These are phyloP conservation scores for Chlorella ohadii DNA, from an alignment of 139 green algal genomes.

Conservation along the genomic window DNA sequence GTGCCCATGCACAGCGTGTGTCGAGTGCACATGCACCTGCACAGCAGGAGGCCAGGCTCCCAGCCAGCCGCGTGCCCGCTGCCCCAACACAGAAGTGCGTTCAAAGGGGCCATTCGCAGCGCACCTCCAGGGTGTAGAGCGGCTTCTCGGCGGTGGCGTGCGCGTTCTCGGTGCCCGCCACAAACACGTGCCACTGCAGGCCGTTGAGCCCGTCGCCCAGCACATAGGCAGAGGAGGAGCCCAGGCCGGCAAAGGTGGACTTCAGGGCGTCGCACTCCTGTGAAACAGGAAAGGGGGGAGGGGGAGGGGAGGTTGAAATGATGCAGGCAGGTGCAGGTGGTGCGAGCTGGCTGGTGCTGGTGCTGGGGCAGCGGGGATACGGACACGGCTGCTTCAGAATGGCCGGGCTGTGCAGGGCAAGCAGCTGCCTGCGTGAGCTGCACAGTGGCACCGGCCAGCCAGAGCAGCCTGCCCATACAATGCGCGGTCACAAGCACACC, in stretches of 20 bases:
- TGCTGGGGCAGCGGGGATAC: not conserved
- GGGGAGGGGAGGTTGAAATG: no score
- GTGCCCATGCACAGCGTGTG: no score
- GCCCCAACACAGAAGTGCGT: no score
- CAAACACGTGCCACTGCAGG: conserved; percentile 96
- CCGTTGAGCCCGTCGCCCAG: conserved; percentile 84
- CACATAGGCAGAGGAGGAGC: conserved; percentile 77
- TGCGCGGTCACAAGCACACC: no score
- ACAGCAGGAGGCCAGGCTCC: no score
- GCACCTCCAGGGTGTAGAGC: conserved; percentile 92
- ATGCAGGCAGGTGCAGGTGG: not conserved
- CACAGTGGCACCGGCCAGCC: no score
- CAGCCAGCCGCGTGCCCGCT: no score
- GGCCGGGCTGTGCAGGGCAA: no score
- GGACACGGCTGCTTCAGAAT: not conserved
- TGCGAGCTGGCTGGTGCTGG: not conserved
- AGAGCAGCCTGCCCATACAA: no score
- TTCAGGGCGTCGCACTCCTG: conserved; percentile 82
- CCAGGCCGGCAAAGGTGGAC: conserved; percentile 75
- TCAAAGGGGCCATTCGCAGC: conserved; percentile 52
- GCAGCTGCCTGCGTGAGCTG: no score
- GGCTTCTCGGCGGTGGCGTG: conserved; percentile 12
- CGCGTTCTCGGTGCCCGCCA: conserved; percentile 57
- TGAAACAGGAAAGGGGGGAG: no score
- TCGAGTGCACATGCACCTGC: no score